These are phyloP conservation scores for Magnolia kwangsiensis DNA, from an alignment of 164 flowering plant species.

Conservation along the genomic window DNA sequence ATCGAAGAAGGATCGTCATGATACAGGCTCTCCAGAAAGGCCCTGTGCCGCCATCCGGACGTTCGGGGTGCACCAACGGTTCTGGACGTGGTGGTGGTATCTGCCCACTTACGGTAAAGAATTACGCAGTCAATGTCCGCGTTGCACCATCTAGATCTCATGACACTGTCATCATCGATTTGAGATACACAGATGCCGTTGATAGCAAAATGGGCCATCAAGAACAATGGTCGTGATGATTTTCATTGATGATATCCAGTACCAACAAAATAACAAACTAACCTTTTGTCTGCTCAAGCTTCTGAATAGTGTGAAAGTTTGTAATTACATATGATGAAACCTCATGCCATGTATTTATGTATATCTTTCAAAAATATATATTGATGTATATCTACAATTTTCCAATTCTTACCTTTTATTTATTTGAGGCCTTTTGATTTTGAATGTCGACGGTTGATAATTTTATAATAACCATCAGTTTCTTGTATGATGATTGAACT, in stretches of 20 bases:
- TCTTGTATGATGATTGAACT: no score
- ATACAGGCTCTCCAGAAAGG: constrained; percentile 5
- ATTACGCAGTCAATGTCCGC: background rate
- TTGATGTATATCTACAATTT: no score
- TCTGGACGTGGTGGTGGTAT: background rate
- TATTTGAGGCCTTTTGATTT: no score
- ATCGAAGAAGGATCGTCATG: background rate
- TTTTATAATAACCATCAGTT: no score
- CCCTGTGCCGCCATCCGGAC: background rate
- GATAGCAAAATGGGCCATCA: background rate
- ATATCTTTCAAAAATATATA: no score
- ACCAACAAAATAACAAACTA: no score
- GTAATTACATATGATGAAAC: no score
- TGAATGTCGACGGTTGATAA: no score
- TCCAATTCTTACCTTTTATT: no score
- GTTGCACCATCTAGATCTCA: background rate
- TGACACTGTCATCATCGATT: background rate
- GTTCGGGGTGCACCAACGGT: background rate
- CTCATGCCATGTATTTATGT: no score
- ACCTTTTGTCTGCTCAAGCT: no score
- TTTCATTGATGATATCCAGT: background rate
- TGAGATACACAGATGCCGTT: background rate
- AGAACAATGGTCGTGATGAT: background rate
- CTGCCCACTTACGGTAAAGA: background rate
- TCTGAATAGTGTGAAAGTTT: no score